Evolutionary conservation across 1,139 yeast species (phyloP), one percentile per base, ranked within the genome.

Genomic region (Nakaseomyces bracarensis): DNA sequence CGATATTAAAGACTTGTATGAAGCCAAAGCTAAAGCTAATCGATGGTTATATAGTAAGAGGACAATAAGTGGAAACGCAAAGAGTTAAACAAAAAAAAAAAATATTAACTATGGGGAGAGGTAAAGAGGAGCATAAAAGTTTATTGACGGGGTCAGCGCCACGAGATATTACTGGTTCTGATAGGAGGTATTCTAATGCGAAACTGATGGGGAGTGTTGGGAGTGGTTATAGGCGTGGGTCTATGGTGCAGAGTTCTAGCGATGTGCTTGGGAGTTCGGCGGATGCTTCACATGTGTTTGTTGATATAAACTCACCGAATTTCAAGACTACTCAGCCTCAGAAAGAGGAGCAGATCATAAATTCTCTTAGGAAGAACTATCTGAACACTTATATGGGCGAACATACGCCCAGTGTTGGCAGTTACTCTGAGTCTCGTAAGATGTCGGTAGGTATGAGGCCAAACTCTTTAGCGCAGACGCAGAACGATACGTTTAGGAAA

Each of bases 221-320:
- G 38, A 15, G 8, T 29, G 25, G 45, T 38, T 4, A 45, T 15
- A 35, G 37, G 31, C 20, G 37, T 19, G 34, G 23, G 15, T 28
- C 38, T 20, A 36, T 28, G 25, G 29, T 30, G 7, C 30, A 25
- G 9, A 11, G 28, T 3, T 10, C 27, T 9, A n/a, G n/a, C n/a
- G 38, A n/a, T 44, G 31, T 28, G 10, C 10, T 22, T 7, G 45
- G 33, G 23, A 22, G 25, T 10, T 13, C 31, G 2, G 30, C 18
- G 7, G 34, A 35, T 7, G 56, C 52, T 15, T 47, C 55, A 7
- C 49, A 51, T 21, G 53, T 57, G 3, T 39, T 57, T 11, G 51
- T 65, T 4, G 61, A 61, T 41, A 50, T 57, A 1, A 56, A 52
- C 10, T 55, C 64, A 8, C 68, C 68, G 1, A 56, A 60, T 15